These are phyloP conservation scores for Hanseniaspora guilliermondii DNA, from an alignment of 805 yeast genomes.

Conservation along the genomic window DNA sequence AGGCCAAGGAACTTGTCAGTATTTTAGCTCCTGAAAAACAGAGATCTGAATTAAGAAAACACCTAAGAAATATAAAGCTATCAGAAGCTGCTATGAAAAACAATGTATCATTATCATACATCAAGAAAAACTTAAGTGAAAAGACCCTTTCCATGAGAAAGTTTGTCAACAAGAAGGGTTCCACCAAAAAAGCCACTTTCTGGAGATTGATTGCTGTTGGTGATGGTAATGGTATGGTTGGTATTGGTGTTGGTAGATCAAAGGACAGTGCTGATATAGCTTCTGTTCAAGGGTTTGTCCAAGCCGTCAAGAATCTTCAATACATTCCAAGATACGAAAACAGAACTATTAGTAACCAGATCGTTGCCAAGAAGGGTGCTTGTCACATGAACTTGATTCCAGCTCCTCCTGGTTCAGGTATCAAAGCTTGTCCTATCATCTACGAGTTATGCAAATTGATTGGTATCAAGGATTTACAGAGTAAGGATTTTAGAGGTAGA, in stretches of 20 bases:
- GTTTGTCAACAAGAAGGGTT: slow-evolving; percentile 82
- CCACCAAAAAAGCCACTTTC: slow-evolving; percentile 75
- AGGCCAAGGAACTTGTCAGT: slow-evolving; percentile 3
- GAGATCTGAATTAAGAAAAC: not conserved
- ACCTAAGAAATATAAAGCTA: slow-evolving; percentile 35
- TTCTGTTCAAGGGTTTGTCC: slow-evolving; percentile 76
- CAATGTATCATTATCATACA: slow-evolving; percentile 51
- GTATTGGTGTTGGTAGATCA: slow-evolving; percentile 90
- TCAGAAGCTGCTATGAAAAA: slow-evolving; percentile 41
- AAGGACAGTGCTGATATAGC: slow-evolving; percentile 52
- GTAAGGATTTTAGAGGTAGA: slow-evolving; percentile 83
- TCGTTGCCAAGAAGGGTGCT: slow-evolving; percentile 76
- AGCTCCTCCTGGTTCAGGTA: slow-evolving; percentile 87
- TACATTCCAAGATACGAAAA: slow-evolving; percentile 79
- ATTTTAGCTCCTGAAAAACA: slow-evolving; percentile 1
- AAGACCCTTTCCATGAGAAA: slow-evolving; percentile 62
- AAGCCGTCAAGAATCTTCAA: slow-evolving; percentile 74
- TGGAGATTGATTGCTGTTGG: slow-evolving; percentile 85
- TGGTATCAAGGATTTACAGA: slow-evolving; percentile 86
- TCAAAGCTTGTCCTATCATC: slow-evolving; percentile 79
- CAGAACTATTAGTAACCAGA: slow-evolving; percentile 77
- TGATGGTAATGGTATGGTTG: slow-evolving; percentile 84
- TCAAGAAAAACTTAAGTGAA: slow-evolving; percentile 42
- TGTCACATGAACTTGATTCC: slow-evolving; percentile 69
- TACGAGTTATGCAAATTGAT: slow-evolving; percentile 86